These are phyloP conservation scores for Tulasnella sp. DNA, from an alignment of 768 basidiomycete genomes.

Conservation along the genomic window DNA sequence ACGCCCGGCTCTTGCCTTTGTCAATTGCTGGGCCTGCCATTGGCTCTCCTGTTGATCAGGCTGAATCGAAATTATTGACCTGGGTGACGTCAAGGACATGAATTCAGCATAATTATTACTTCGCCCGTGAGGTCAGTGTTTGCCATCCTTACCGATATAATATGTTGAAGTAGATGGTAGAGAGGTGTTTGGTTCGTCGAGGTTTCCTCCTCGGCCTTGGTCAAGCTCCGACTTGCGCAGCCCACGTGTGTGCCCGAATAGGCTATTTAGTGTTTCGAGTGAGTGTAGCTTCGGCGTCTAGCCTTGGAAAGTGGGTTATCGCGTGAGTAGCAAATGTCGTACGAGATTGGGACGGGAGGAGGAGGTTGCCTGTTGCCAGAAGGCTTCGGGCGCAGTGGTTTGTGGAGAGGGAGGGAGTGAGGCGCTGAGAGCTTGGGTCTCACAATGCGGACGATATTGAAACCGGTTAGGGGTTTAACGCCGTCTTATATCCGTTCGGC, in stretches of 20 bases:
- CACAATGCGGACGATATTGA: not conserved
- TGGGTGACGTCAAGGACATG: not conserved
- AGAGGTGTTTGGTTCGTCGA: not conserved
- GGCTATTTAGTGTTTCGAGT: not conserved
- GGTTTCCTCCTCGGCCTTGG: not conserved
- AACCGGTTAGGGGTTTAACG: not conserved
- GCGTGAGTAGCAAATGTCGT: not conserved
- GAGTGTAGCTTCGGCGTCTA: not conserved
- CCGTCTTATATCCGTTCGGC: not conserved
- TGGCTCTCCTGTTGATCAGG: not conserved
- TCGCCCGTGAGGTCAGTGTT: not conserved
- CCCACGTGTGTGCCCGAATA: conserved; percentile 9
- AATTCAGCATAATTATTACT: not conserved
- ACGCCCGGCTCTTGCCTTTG: conserved; percentile 31
- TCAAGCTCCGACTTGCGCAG: conserved; percentile 5
- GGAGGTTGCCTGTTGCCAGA: not conserved
- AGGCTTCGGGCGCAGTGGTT: not conserved
- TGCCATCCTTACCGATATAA: not conserved
- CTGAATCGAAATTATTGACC: not conserved
- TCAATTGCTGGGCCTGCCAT: not conserved
- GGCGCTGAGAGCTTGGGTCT: not conserved
- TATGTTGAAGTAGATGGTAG: not conserved
- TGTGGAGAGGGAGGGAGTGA: not conserved
- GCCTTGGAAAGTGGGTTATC: not conserved
- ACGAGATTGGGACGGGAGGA: not conserved